Base-by-base conservation (phyloP, 108 stramenopile genomes). In the Cafeteria roenbergensis region DNA sequence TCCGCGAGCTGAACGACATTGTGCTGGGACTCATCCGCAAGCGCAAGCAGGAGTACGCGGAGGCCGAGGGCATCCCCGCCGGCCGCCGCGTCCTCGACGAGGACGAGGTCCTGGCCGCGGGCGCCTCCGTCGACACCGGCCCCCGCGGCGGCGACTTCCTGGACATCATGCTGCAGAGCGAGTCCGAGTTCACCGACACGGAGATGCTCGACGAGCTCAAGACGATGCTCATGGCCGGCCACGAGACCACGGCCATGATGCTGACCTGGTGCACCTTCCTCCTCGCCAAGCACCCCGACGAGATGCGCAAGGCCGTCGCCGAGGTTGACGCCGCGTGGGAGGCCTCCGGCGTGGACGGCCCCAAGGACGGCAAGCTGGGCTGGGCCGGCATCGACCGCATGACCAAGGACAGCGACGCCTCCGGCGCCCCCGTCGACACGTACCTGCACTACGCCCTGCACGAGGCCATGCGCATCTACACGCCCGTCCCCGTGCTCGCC, bases 191-290 rank as follows among this genome's bases (percentile, higher is more conserved):
- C 24, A 21, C 34, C n/a, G 30, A 32, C 22, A 22, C 8, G 30
- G 24, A 61, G n/a, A 1, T 61, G 29, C 2, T 2, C 36, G 59
- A 61, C 37, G 59, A 61, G 37, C 59, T 61, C 24, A 61, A 61
- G 37, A 61, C 59, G 20, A 61, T 61, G 59, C 37, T 61, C 20
- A 8, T 61, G 37, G 59, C 59, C 2, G 59, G 59, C 21, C 59
- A 61, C 37, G 59, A 61, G 37, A 61, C 59, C 17, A 37, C 29
- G 22, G 22, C 17, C 34, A 61, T 61, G 59, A 61, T 61, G 59
- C 59, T 61, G 29, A 9, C n/a, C 22, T 61, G 59, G 59, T 28
- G 20, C 3, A 3, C 2, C 59, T 61, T 24, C 59, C n/a, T 61
- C 20, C 37, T 61, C 22, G 24, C 24, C 22, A 12, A 27, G 59